Evolutionary conservation across 1,284 basidiomycete genomes (phyloP).

Genomic region (Microbotryomycetes sp.): DNA sequence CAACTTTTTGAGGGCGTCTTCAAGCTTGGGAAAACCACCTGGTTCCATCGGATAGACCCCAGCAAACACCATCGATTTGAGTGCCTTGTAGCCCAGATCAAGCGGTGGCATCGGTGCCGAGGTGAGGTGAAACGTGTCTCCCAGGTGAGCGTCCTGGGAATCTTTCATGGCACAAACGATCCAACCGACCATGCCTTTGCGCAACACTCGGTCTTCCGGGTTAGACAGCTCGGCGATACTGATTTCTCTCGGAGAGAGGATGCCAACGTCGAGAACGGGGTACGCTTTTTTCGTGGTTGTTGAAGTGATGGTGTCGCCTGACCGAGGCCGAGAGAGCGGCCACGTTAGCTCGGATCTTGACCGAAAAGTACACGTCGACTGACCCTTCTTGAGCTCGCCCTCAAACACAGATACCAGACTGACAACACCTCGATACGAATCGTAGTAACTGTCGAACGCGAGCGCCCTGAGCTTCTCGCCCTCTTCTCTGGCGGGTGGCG

Average conservation of each 20-base stretch:
- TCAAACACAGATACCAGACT: slow-evolving; percentile 71
- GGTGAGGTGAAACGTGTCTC: slow-evolving; percentile 81
- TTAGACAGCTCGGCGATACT: slow-evolving; percentile 44
- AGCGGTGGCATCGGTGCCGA: slow-evolving; percentile 74
- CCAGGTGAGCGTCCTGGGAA: slow-evolving; percentile 50
- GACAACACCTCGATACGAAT: slow-evolving; percentile 93
- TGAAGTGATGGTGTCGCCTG: slow-evolving; percentile 83
- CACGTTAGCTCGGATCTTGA: neutral
- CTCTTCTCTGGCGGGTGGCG: slow-evolving; percentile 43
- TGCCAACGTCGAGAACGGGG: slow-evolving; percentile 83
- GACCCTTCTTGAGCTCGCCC: slow-evolving; percentile 52
- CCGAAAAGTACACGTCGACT: neutral
- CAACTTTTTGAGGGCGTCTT: slow-evolving; percentile 72
- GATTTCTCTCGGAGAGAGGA: slow-evolving; percentile 85
- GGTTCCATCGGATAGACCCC: slow-evolving; percentile 91
- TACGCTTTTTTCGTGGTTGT: slow-evolving; percentile 83
- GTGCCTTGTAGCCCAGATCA: slow-evolving; percentile 76
- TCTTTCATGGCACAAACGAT: slow-evolving; percentile 89
- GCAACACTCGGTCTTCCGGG: slow-evolving; percentile 7
- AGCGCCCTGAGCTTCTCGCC: slow-evolving; percentile 54
- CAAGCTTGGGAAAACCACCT: slow-evolving; percentile 84
- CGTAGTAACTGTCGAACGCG: slow-evolving; percentile 87
- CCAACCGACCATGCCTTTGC: slow-evolving; percentile 37
- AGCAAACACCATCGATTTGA: slow-evolving; percentile 96
- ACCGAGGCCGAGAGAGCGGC: neutral